Base-by-base conservation (phyloP, 139 green algal species). In the Chlorella sp. region DNA sequence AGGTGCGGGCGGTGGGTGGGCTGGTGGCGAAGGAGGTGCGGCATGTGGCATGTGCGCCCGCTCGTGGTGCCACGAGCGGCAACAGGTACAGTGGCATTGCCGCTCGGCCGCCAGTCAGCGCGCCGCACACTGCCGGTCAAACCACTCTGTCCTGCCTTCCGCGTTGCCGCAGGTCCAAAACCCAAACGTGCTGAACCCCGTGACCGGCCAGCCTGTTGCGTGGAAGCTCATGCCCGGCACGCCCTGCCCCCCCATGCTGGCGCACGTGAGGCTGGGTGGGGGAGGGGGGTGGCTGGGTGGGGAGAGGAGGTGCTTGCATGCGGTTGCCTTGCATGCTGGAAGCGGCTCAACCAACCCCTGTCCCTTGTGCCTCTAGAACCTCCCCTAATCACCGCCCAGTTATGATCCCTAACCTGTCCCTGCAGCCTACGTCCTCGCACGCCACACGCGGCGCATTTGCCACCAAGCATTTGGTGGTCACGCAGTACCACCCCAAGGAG, bases 391-490 rank as follows among this genome's bases (percentile, higher is more conserved):
- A 24, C 78, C 28, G 17, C 43, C 40, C 19, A 30, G n/a, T 9
- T 2, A 28, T 44, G 48, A 7, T 24, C n/a, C 48, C 24, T 13
- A 48, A 67, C 48, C 46, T 11, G 46, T 7, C 69, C 40, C 16
- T 73, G 69, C 85, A 93, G 87, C 87, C 85, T 38, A 80, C 41
- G 44, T 80, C 30, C 76, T 92, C 81, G 46, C 93, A 85, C 88
- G 90, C 73, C 77, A 85, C 38, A 74, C 90, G 72, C 83, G 92
- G 40, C 92, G 75, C 84, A 44, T 98, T 98, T 89, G 95, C 95
- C 40, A 93, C 88, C 58, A 93, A 94, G 84, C 87, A 93, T 76
- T 83, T 96, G 44, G 96, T 92, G 90, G 94, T 97, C 38, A 97
- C 94, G 0, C 90, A 90, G 2, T 84, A 97, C 85, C 70, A 43